Conservation (phyloP, 257 asterid genomes). For the Lycium barbarum region DNA sequence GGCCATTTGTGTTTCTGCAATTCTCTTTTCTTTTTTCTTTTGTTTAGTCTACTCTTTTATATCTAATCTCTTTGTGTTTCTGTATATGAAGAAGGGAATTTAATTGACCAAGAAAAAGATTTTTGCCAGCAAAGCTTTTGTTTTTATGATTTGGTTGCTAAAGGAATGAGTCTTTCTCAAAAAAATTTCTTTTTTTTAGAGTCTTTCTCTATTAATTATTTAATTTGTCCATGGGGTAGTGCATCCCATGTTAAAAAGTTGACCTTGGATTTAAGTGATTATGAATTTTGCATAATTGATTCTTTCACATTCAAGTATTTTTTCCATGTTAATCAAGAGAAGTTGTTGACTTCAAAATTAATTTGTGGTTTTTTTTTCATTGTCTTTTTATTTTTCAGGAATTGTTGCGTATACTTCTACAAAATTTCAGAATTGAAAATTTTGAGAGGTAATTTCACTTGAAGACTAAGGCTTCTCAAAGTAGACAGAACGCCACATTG, state of each 20-base stretch:
- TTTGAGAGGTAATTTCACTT: not conserved
- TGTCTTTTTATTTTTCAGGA: not conserved
- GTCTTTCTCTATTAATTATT: not conserved
- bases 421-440: not conserved
- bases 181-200: no score
- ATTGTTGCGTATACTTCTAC: not conserved
- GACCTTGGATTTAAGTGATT: conserved; percentile 24
- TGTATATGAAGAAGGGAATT: not conserved
- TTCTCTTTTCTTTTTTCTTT: not conserved
- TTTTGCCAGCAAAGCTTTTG: conserved; percentile 16
- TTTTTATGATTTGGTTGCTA: not conserved
- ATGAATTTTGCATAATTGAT: not conserved
- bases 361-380: not conserved
- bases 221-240: not conserved
- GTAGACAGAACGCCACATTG: not conserved
- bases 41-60: not conserved
- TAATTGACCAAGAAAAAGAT: not conserved
- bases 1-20: not conserved
- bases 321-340: not conserved
- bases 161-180: not conserved
- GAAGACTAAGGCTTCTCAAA: not conserved
- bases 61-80: not conserved
- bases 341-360: not conserved
- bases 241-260: conserved; percentile 25
- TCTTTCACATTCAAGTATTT: not conserved